Evolutionary conservation across 2,329 filamentous ascomycete genomes (phyloP), one percentile per base, ranked within the genome.

Genomic region (Trichophyton rubrum): DNA sequence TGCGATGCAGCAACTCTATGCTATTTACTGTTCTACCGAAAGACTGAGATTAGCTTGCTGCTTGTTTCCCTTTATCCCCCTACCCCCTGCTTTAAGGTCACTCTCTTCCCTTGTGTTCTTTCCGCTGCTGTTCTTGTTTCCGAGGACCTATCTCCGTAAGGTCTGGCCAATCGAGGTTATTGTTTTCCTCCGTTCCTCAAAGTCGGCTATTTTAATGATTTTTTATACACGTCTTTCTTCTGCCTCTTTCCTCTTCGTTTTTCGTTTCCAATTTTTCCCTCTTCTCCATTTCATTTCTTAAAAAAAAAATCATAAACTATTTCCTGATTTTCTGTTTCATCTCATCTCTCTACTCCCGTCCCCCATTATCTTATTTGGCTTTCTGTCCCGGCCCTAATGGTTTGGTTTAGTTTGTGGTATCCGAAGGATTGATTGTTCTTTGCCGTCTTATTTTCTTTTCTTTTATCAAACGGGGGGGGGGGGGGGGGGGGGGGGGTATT

Each of bases 391-490:
- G 40, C 9, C 45, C 45, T 49, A 27, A 41, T 57, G 11, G 55
- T 41, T 41, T 24, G 40, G 35, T 43, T 41, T 43, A 43, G 55
- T 41, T 24, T 57, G 43, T 35, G 30, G 20, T 53, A 35, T 53
- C 27, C 22, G 35, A 59, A 51, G 49, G 11, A 22, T 27, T 59
- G 56, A 60, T 59, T 59, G 60, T 51, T 61, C 24, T 53, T 53
- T 24, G 7, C 60, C 63, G 60, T 60, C 51, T 56, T 61, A 60
- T 62, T 63, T 20, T 59, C n/a, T 58, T 55, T 58, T 47, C 11
- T 45, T 51, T 33, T 60, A 17, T 33, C 27, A 35, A 38, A 47
- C 40, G 41, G 58, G 33, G 58, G 43, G 22, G 59, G 60, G 59
- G 51, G 60, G 41, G 58, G 33, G 58, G 43, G 22, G 59, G 60